Evolutionary conservation across 352 stramenopile species (phyloP).

Genomic region (Phytophthora cactorum): DNA sequence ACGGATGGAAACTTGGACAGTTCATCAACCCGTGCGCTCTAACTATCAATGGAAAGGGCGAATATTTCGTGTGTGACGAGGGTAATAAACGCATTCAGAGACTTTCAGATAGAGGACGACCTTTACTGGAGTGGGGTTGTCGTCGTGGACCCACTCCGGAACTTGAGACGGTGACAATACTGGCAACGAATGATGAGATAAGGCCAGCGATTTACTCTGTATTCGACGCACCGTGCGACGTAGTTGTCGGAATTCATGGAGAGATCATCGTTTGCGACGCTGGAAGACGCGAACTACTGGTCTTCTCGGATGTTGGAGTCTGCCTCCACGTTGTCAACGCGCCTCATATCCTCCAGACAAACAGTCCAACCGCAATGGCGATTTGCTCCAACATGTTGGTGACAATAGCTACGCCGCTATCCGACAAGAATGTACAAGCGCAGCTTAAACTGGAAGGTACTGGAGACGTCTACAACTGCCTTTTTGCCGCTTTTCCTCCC

Average conservation of each 20-base stretch:
- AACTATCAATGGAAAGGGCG: conserved; percentile 44
- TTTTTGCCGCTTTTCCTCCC: conserved; percentile 36
- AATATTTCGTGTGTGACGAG: conserved; percentile 65
- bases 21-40: conserved; percentile 49
- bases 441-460: not conserved
- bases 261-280: conserved; percentile 53
- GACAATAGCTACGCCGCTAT: conserved; percentile 1
- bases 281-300: conserved; percentile 42
- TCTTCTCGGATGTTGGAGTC: conserved; percentile 49
- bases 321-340: conserved; percentile 42
- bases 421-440: not conserved
- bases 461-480: not conserved
- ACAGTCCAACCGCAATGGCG: conserved; percentile 25
- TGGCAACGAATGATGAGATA: not conserved
- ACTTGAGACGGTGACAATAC: not conserved
- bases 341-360: conserved; percentile 11
- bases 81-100: conserved; percentile 71
- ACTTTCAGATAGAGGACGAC: conserved; percentile 49
- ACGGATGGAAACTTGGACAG: conserved; percentile 39
- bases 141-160: conserved; percentile 19
- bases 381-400: conserved; percentile 30
- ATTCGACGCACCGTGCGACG: conserved; percentile 35
- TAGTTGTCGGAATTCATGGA: conserved; percentile 29
- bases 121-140: conserved; percentile 54
- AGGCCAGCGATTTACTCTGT: conserved; percentile 30